phyloP scores from a whole-genome alignment of 495 filamentous ascomycete species.

The Tuber calosporum region DNA sequence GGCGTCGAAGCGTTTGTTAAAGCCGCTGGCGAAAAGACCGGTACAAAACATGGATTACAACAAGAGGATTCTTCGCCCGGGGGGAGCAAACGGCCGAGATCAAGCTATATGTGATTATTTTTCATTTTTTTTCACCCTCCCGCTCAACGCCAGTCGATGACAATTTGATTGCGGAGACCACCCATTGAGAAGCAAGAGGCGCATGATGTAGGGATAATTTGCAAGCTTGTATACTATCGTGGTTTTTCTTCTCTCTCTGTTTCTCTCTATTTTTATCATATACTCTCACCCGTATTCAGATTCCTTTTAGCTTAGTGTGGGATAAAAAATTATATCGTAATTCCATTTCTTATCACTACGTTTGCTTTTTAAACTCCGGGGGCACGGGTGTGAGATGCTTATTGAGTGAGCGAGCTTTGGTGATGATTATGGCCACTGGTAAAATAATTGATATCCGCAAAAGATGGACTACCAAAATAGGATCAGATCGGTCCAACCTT shows the following conservation, averaged over 20 bases:
- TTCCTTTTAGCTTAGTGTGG: neutral
- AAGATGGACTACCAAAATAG: too few relatives aligned
- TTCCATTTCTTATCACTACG: neutral
- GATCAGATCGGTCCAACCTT: too few relatives aligned
- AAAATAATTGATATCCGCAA: neutral
- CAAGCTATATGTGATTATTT: constrained; percentile 17
- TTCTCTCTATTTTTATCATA: neutral
- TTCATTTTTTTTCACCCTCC: neutral
- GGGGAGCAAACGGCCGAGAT: constrained; percentile 21
- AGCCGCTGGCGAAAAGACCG: constrained; percentile 48
- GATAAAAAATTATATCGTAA: constrained; percentile 2
- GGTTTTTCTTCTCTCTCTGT: neutral
- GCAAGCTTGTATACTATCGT: neutral
- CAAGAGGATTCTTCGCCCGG: constrained; percentile 51
- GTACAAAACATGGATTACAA: constrained; percentile 78
- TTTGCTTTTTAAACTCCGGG: neutral
- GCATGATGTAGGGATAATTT: neutral
- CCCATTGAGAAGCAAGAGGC: neutral
- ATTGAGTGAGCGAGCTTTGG: neutral
- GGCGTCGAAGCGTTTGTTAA: constrained; percentile 87
- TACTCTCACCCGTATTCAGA: neutral
- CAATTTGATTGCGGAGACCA: neutral
- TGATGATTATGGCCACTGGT: neutral
- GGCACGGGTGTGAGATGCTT: neutral
- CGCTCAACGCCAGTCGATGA: neutral